Evolutionary conservation across 495 filamentous ascomycete species (phyloP).

Genomic region (Penicillium longicatenatum): DNA sequence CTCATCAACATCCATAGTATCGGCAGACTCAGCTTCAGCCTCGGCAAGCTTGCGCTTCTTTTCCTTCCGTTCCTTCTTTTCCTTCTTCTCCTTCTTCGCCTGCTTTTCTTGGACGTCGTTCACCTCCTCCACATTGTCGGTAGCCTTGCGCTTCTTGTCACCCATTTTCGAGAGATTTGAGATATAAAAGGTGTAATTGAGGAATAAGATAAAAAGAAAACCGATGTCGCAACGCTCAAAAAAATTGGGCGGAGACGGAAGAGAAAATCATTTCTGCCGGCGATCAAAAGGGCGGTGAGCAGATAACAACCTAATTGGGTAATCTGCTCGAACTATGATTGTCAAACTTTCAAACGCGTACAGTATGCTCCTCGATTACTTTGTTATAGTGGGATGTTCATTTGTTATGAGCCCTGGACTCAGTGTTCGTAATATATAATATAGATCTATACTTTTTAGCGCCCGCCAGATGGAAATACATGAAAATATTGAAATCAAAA

Average conservation of each 20-base stretch:
- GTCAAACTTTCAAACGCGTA: not conserved
- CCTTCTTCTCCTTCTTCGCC: constrained; percentile 23
- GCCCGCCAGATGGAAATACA: constrained; percentile 4
- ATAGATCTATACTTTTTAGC: constrained; percentile 4
- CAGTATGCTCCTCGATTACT: not conserved
- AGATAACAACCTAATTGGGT: not conserved
- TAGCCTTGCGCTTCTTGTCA: constrained; percentile 51
- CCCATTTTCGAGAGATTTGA: constrained; percentile 31
- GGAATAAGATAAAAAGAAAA: constrained; percentile 5
- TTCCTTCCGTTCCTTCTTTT: constrained; percentile 22
- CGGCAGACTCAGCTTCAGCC: constrained; percentile 1
- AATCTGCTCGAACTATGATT: not conserved
- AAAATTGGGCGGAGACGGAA: constrained; percentile 34
- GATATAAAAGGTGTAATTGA: not conserved
- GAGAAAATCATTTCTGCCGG: constrained; percentile 31
- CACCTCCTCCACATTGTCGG: constrained; percentile 23
- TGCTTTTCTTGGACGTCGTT: constrained; percentile 40
- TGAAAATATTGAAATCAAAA: constrained; percentile 27
- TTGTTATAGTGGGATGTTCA: not conserved
- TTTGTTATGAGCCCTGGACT: not conserved
- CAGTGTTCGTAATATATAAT: not conserved
- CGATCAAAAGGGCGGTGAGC: constrained; percentile 22
- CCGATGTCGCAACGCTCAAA: constrained; percentile 20
- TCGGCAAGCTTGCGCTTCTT: constrained; percentile 8
- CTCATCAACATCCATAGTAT: constrained; percentile 10